A percentile compares a stretch with the other conserved stretches of the same genome.
Evolutionary conservation across 306 rosid genomes (phyloP).

Genomic region (Dryas alaskensis): DNA sequence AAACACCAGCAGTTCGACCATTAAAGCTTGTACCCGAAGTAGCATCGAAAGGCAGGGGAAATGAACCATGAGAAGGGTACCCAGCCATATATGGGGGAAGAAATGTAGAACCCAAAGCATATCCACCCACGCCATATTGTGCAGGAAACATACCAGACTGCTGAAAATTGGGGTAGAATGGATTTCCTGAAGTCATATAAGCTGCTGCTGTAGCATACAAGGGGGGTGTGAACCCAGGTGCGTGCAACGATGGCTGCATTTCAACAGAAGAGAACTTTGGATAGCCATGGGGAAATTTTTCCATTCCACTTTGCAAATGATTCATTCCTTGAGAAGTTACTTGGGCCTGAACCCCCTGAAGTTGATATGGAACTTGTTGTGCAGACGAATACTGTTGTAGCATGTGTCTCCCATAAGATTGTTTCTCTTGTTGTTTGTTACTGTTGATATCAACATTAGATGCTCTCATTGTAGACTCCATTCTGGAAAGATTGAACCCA

Average conservation of each 20-base stretch:
- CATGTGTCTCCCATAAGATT: slow-evolving; percentile 22
- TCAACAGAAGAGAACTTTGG: slow-evolving; percentile 44
- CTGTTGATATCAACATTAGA: slow-evolving; percentile 24
- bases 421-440: slow-evolving; percentile 32
- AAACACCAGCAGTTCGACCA: slow-evolving; percentile 40
- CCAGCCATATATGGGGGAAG: slow-evolving; percentile 46
- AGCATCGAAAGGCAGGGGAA: slow-evolving; percentile 45
- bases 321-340: slow-evolving; percentile 42
- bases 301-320: slow-evolving; percentile 37
- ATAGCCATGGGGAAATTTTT: slow-evolving; percentile 36
- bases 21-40: slow-evolving; percentile 37
- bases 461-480: slow-evolving; percentile 28
- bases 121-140: slow-evolving; percentile 50
- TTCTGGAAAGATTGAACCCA: slow-evolving; percentile 27
- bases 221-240: slow-evolving; percentile 41
- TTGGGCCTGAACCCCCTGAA: slow-evolving; percentile 35
- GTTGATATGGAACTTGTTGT: slow-evolving; percentile 35
- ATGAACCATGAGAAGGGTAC: slow-evolving; percentile 44
- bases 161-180: slow-evolving; percentile 45
- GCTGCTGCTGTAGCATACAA: slow-evolving; percentile 49
- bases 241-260: slow-evolving; percentile 44
- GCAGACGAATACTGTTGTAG: slow-evolving; percentile 31
- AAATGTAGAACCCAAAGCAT: slow-evolving; percentile 38
- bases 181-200: slow-evolving; percentile 46
- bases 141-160: slow-evolving; percentile 36